These are phyloP conservation scores for Talaromyces sp. DNA, from an alignment of 2,329 filamentous ascomycete genomes.

Conservation along the genomic window DNA sequence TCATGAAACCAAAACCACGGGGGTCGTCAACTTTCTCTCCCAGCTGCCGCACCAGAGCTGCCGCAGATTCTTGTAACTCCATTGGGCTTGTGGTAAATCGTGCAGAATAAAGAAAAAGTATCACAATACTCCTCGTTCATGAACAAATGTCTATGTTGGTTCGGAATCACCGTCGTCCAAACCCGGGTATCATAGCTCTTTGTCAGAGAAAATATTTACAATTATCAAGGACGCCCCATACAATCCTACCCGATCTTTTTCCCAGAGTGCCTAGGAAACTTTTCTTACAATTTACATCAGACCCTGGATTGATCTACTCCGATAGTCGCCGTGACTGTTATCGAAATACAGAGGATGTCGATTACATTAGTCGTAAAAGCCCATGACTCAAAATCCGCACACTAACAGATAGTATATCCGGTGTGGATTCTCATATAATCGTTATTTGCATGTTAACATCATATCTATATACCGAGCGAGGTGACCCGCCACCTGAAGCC, in stretches of 20 bases:
- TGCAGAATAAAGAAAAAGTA: neutral
- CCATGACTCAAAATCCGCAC: neutral
- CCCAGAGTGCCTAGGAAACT: neutral
- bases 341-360: neutral
- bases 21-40: constrained; percentile 9
- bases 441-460: neutral
- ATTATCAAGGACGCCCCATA: neutral
- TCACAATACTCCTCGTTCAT: neutral
- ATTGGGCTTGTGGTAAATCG: neutral
- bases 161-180: neutral
- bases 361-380: neutral
- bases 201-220: neutral
- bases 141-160: neutral
- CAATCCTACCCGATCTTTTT: neutral
- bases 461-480: neutral
- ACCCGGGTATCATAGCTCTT: neutral
- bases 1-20: constrained; percentile 11
- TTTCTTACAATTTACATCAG: neutral
- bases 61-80: constrained; percentile 1
- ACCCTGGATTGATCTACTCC: neutral
- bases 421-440: neutral
- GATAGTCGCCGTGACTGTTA: neutral
- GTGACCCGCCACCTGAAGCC: neutral
- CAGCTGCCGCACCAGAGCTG: neutral
- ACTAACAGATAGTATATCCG: neutral